Evolutionary conservation across 768 basidiomycete genomes (phyloP), one percentile per base, ranked within the genome.

Genomic region (Pisolithus marmoratus): DNA sequence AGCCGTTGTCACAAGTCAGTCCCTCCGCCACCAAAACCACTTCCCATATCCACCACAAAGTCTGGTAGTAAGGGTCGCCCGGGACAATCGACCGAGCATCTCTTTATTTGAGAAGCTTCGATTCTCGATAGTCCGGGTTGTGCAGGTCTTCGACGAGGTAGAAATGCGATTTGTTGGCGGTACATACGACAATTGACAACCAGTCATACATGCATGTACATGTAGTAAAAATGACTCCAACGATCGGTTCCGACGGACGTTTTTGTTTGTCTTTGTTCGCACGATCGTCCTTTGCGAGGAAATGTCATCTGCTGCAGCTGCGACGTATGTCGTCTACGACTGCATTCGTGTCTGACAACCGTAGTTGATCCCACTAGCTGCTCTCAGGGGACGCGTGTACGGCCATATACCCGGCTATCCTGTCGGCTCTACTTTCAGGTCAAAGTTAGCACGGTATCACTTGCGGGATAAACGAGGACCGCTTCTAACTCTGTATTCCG

Each of bases 141-240:
- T 85, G 15, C 77, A 83, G 46, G 84, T 90, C 9, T 97, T 94
- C 58, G 72, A 78, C 34, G 91, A 97, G 68, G 79, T 90, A 15
- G 93, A 95, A 71, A 78, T 96, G 82, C 79, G 87, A 24, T 67
- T 56, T 24, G 43, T 27, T 14, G 43, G 43, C n/a, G n/a, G 23
- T 9, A 34, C 14, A 34, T 34, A 34, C 31, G 31, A 11, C 31
- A 11, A 34, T 12, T 34, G 15, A 34, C 14, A 5, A 12, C 14
- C 12, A 14, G 34, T 29, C 29, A 29, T 6, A 2, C 29, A 29
- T 29, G 26, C 7, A 26, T 26, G 29, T 29, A 29, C 29, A 29
- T 9, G 11, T 5, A n/a, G n/a, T n/a, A n/a, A n/a, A n/a, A n/a
- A n/a, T n/a, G n/a, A n/a, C n/a, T n/a, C n/a, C n/a, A n/a, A 34